Conservation (phyloP, 495 filamentous ascomycete genomes). For the Cryomyces antarcticus region DNA sequence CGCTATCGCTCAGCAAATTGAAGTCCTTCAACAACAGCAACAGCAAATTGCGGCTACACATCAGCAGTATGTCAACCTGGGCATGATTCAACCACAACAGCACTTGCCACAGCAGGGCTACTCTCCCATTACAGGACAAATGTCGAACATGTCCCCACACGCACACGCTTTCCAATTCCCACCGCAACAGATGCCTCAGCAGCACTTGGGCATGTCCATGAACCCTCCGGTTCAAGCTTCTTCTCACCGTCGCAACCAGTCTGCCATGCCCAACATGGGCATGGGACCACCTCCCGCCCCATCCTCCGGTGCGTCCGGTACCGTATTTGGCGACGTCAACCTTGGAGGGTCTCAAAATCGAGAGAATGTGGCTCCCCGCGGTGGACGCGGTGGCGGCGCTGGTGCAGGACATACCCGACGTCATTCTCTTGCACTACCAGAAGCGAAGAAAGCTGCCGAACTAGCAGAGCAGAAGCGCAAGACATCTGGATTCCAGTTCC, state of each 20-base stretch:
- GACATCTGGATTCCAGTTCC: conserved; percentile 87
- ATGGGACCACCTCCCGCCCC: conserved; percentile 91
- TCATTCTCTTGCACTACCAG: conserved; percentile 83
- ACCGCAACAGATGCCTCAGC: conserved; percentile 47
- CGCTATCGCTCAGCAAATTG: conserved; percentile 95
- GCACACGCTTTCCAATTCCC: conserved; percentile 77
- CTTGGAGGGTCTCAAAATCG: conserved; percentile 33
- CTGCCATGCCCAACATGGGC: conserved; percentile 80
- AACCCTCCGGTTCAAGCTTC: conserved; percentile 35
- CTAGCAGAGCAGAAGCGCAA: conserved; percentile 91
- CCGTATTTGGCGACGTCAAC: conserved; percentile 59
- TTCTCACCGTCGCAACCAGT: conserved; percentile 93
- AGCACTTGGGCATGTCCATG: conserved; percentile 47
- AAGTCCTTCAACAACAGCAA: conserved; percentile 92
- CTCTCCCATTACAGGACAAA: conserved; percentile 45
- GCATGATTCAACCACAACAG: conserved; percentile 71
- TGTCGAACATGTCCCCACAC: conserved; percentile 64
- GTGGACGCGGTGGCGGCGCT: conserved; percentile 49
- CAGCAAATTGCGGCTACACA: conserved; percentile 93
- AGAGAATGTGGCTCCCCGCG: conserved; percentile 49
- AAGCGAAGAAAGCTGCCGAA: conserved; percentile 95
- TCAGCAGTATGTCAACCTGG: conserved; percentile 95
- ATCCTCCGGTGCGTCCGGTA: conserved; percentile 81
- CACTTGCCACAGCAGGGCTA: conserved; percentile 44
- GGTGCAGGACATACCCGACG: conserved; percentile 74